Conservation (phyloP, 257 asterid genomes). For the Nemophila menziesii region DNA sequence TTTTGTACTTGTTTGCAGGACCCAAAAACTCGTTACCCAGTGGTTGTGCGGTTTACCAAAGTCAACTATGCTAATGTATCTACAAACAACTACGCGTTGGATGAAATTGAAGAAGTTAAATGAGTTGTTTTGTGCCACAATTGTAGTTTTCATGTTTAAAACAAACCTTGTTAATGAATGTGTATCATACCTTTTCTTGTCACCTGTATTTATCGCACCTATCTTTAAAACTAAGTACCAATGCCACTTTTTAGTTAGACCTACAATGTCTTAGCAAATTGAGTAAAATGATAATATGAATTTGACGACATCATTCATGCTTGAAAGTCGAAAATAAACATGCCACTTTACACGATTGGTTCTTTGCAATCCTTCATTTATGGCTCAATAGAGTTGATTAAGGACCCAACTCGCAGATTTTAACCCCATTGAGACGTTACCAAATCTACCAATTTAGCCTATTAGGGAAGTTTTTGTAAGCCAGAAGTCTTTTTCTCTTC, state of each 20-base stretch:
- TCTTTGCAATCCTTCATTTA: too few relatives aligned
- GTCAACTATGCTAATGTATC: conserved; percentile 85
- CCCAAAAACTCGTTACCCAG: conserved; percentile 84
- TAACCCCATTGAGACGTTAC: too few relatives aligned
- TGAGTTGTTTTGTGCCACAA: conserved; percentile 8
- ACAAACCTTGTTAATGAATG: conserved; percentile 5
- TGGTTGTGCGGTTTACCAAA: conserved; percentile 82
- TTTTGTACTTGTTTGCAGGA: conserved; percentile 31
- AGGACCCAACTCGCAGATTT: too few relatives aligned
- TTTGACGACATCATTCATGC: neutral
- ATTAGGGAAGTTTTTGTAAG: too few relatives aligned
- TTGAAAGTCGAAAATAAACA: too few relatives aligned
- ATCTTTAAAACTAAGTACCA: neutral
- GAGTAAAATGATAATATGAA: too few relatives aligned
- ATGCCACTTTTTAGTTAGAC: neutral
- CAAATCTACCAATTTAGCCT: too few relatives aligned
- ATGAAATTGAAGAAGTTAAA: conserved; percentile 49
- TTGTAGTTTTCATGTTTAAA: conserved; percentile 10
- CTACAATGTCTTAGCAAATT: neutral
- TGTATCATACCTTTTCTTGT: conserved; percentile 10
- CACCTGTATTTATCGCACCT: neutral
- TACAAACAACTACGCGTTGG: conserved; percentile 79
- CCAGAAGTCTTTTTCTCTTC: too few relatives aligned
- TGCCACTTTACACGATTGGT: too few relatives aligned
- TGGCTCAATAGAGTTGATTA: too few relatives aligned